A percentile compares a stretch with the other conserved stretches of the same genome.
Evolutionary conservation across 768 basidiomycete species (phyloP).

Genomic region (Lepiota subincarnata): DNA sequence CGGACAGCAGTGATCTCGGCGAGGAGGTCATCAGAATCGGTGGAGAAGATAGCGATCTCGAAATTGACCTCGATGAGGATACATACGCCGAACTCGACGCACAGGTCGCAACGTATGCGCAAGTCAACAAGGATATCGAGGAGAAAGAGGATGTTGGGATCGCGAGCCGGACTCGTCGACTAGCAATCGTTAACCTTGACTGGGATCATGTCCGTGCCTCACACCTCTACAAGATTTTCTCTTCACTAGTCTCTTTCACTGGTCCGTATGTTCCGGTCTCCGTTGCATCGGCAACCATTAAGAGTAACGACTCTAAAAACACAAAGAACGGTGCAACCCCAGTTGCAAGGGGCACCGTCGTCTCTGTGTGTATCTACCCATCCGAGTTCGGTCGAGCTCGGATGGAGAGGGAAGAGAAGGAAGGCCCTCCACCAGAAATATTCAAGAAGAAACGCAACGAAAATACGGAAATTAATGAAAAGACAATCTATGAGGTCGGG

Average conservation of each 20-base stretch:
- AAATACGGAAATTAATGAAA: slow-evolving; percentile 59
- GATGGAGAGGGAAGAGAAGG: slow-evolving; percentile 80
- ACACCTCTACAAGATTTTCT: slow-evolving; percentile 90
- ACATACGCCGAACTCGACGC: slow-evolving; percentile 68
- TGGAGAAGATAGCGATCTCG: slow-evolving; percentile 34
- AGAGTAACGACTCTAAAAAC: slow-evolving; percentile 15
- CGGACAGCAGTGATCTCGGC: slow-evolving; percentile 43
- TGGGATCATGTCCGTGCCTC: slow-evolving; percentile 93
- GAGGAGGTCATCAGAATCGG: slow-evolving; percentile 48
- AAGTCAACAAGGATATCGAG: slow-evolving; percentile 44
- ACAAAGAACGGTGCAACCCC: slow-evolving; percentile 11
- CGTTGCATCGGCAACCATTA: slow-evolving; percentile 16
- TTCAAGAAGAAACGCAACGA: slow-evolving; percentile 55
- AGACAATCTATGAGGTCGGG: slow-evolving; percentile 61
- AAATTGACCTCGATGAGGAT: slow-evolving; percentile 80
- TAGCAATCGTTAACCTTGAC: slow-evolving; percentile 94
- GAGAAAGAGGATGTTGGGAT: slow-evolving; percentile 33
- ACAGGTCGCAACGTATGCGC: slow-evolving; percentile 60
- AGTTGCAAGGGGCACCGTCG: slow-evolving; percentile 59
- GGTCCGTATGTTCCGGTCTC: slow-evolving; percentile 38
- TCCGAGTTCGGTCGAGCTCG: slow-evolving; percentile 89
- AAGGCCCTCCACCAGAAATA: slow-evolving; percentile 85
- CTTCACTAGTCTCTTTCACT: slow-evolving; percentile 71
- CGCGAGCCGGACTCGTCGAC: slow-evolving; percentile 53
- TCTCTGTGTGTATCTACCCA: slow-evolving; percentile 84